Evolutionary conservation across 192 early-diverging fungal species (phyloP).

Genomic region (Umbelopsis sp.): DNA sequence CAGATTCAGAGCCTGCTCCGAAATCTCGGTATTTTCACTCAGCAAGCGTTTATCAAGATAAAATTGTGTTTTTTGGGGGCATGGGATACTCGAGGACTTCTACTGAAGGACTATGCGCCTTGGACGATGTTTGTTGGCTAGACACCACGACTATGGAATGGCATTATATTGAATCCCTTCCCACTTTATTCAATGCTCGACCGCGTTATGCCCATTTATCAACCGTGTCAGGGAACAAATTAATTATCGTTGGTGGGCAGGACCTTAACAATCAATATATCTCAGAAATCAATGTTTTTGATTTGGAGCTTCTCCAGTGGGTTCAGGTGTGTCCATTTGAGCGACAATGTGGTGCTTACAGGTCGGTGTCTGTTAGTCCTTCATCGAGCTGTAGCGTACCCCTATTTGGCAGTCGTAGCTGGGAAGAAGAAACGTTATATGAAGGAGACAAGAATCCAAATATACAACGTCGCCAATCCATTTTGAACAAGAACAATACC

Average conservation of each 20-base stretch:
- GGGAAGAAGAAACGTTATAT: conserved; percentile 4
- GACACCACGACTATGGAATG: conserved; percentile 67
- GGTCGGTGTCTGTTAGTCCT: conserved; percentile 69
- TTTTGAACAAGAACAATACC: conserved; percentile 13
- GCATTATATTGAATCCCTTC: conserved; percentile 51
- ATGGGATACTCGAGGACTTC: conserved; percentile 65
- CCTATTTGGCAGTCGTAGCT: conserved; percentile 3
- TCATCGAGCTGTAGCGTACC: conserved; percentile 27
- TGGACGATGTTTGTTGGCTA: conserved; percentile 72
- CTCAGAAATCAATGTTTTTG: conserved; percentile 77
- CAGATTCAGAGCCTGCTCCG: conserved; percentile 47
- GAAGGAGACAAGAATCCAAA: conserved; percentile 6
- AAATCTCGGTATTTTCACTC: conserved; percentile 77
- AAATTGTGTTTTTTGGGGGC: conserved; percentile 76
- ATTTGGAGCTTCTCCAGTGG: conserved; percentile 68
- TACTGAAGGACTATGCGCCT: conserved; percentile 62
- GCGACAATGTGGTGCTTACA: conserved; percentile 76
- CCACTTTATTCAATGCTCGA: conserved; percentile 54
- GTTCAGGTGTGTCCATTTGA: conserved; percentile 65
- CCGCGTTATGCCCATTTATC: conserved; percentile 80
- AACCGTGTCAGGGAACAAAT: conserved; percentile 60
- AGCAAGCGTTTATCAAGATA: conserved; percentile 65
- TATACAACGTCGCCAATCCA: conserved; percentile 14
- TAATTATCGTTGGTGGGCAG: conserved; percentile 78
- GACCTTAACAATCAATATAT: conserved; percentile 77